Evolutionary conservation across 2,329 filamentous ascomycete species (phyloP), one percentile per base, ranked within the genome.

Genomic region (Ophiosphaerella herpotricha): DNA sequence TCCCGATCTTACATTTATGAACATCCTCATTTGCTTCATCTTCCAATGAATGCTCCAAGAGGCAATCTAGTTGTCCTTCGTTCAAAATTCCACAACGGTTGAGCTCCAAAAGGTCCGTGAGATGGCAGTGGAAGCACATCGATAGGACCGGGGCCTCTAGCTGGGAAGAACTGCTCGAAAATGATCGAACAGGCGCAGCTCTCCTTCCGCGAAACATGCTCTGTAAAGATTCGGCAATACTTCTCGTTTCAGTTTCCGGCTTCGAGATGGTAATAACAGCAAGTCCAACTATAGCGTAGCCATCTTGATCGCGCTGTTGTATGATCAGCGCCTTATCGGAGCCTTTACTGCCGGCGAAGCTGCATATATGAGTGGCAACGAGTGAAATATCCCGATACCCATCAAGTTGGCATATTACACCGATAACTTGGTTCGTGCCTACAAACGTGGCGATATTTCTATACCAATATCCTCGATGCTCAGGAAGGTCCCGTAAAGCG

Each of bases 91-190:
- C 46, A 21, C 57, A 60, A 2, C 57, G 51, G 12, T 46, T 52
- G 1, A 60, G 42, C 11, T 60, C 57, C 2, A 60, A 32, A 11
- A 60, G 29, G 18, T 60, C 57, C 9, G 46, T 49, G 37, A 60
- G 31, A 13, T 55, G 46, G n/a, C 57, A 60, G 37, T 60, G 57
- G 1, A 60, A 60, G 16, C 57, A 60, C 37, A 57, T 33, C 13
- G 29, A 38, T 38, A 14, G 33, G 16, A 36, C 16, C 23, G 24
- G 0, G 12, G 31, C 18, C 29, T 40, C 5, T 54, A 31, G 11
- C n/a, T 18, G 13, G 2, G 31, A 41, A 16, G 13, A 33, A 18
- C 12, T 12, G 26, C 16, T n/a, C 11, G 26, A 41, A 21, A 14
- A 13, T 14, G 39, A 18, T 29, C 16, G 23, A 39, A 23, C 14